Evolutionary conservation across 257 asterid genomes (phyloP), one percentile per base, ranked within the genome.

Genomic region (Nicotiana attenuata): DNA sequence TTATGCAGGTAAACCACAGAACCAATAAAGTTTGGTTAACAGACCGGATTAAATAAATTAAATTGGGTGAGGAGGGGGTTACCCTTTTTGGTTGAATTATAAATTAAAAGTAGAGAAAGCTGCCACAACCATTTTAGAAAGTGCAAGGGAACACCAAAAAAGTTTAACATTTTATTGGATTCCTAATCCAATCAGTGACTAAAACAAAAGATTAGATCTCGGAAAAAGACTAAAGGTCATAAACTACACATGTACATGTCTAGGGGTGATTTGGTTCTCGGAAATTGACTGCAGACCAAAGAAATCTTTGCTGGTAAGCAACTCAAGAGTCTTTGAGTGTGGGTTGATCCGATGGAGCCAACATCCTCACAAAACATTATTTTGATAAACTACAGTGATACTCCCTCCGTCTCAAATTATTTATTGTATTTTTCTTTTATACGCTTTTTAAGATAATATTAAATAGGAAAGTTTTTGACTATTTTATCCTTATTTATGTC

Each of bases 61-160:
- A 35, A 69, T 19, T 17, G 22, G 52, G 41, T 22, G 73, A 33
- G 20, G 15, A 5, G 3, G 61, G 56, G 29, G 14, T 57, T 61
- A 65, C 22, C 16, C 11, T 17, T 65, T 61, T 81, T 56, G 10
- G 5, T 52, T 81, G 73, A 50, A 47, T 68, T 80, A 22, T 50
- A 52, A 41, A 80, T 50, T 80, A 67, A 82, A 68, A 83, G 79
- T 75, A 75, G 79, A 75, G 50, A 75, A 67, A 76, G 84, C 83
- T 76, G 84, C 56, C 59, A 77, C 26, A 85, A 6, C 61, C 56
- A 75, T 75, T 52, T 73, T 19, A 31, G 22, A 47, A 65, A 57
- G 76, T 8, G 55, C n/a, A 17, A 50, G 75, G 66, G 60, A 33
- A 31, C 11, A 22, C 67, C 24, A 13, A 33, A 59, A 75, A 82